phyloP scores from a whole-genome alignment of 208 protist genomes.

The Blastocrithidia nonstop region DNA sequence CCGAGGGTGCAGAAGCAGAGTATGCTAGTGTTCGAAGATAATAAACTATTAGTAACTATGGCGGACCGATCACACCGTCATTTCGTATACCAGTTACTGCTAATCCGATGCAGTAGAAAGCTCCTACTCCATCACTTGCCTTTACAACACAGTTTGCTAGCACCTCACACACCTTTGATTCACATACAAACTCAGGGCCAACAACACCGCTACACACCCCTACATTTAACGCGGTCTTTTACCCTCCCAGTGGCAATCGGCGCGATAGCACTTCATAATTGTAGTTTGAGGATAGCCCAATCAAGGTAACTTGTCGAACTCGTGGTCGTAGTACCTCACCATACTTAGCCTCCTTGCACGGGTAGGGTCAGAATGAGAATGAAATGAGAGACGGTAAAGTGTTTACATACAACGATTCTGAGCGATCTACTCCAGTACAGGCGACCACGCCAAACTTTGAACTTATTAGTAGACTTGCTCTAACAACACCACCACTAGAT shows the following conservation, averaged over 20 bases:
- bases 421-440: conserved; percentile 18
- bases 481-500: conserved; percentile 9
- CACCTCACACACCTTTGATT: conserved; percentile 8
- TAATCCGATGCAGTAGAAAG: too few relatives aligned
- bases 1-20: too few relatives aligned
- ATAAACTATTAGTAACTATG: too few relatives aligned
- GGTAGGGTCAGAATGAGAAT: conserved; percentile 6
- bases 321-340: conserved; percentile 21
- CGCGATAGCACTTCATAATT: conserved; percentile 16
- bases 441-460: conserved; percentile 13
- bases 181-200: conserved; percentile 11
- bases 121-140: conserved; percentile 15
- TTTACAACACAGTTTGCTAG: conserved; percentile 15
- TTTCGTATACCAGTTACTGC: conserved; percentile 2
- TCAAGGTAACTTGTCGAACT: conserved; percentile 31
- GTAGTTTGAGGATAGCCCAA: conserved; percentile 30
- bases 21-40: too few relatives aligned
- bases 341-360: conserved; percentile 12
- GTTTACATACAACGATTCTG: conserved; percentile 30
- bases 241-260: too few relatives aligned
- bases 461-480: conserved; percentile 7
- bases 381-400: conserved; percentile 9
- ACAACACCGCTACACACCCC: conserved; percentile 13
- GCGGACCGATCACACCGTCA: background rate
- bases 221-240: too few relatives aligned